phyloP scores from a whole-genome alignment of 306 rosid genomes.

The Prunus mume region DNA sequence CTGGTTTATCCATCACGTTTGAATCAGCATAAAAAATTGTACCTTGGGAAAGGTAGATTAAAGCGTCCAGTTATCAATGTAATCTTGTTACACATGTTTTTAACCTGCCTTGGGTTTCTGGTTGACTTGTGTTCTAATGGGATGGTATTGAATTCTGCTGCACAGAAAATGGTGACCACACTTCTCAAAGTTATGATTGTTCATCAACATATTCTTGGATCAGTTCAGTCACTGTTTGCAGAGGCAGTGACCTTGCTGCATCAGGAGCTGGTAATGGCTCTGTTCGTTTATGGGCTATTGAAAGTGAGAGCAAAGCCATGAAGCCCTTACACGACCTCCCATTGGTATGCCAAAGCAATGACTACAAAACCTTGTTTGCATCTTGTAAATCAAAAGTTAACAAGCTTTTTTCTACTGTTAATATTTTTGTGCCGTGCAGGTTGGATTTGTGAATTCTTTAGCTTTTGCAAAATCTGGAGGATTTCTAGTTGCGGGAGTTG shows the following conservation, averaged over 20 bases:
- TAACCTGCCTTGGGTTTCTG: background rate
- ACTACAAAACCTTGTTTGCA: background rate
- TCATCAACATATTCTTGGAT: constrained; percentile 74
- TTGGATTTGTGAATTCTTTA: constrained; percentile 89
- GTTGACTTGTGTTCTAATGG: constrained; percentile 22
- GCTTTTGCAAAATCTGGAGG: constrained; percentile 84
- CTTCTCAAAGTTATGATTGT: constrained; percentile 35
- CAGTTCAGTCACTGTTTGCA: constrained; percentile 70
- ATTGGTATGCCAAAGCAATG: constrained; percentile 61
- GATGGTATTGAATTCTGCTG: constrained; percentile 18
- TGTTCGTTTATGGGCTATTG: constrained; percentile 72
- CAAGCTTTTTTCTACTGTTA: background rate
- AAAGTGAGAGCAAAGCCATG: constrained; percentile 59
- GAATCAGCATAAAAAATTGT: background rate
- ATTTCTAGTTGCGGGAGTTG: constrained; percentile 87
- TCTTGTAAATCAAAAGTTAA: background rate
- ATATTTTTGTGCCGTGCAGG: constrained; percentile 44
- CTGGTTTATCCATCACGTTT: background rate
- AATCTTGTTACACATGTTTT: background rate
- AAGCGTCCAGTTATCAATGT: background rate
- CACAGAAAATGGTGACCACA: constrained; percentile 66
- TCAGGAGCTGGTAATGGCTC: constrained; percentile 94
- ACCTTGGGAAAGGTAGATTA: background rate
- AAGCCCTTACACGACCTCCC: constrained; percentile 57
- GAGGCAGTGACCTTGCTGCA: constrained; percentile 89